phyloP scores from a whole-genome alignment of 495 filamentous ascomycete species.

The Aspergillus ellipticus region DNA sequence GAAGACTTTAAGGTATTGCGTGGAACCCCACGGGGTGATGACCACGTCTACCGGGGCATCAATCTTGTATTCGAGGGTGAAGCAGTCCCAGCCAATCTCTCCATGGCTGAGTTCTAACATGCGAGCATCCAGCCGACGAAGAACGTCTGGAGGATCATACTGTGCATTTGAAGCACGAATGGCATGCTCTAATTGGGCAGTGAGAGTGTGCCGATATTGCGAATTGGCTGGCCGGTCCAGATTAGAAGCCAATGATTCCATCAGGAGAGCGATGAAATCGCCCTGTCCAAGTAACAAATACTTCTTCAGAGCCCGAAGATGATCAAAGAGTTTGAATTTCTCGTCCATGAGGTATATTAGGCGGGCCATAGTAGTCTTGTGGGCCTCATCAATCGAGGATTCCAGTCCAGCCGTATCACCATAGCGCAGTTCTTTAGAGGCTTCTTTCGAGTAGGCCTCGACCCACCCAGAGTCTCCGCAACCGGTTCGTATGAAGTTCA shows the following conservation, averaged over 20 bases:
- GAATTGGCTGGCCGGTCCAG: conserved; percentile 93
- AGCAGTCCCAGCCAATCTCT: conserved; percentile 99
- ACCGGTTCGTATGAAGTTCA: conserved; percentile 96
- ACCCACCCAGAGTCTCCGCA: conserved; percentile 96
- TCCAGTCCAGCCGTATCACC: conserved; percentile 91
- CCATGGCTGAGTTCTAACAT: conserved; percentile 95
- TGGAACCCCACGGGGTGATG: conserved; percentile 88
- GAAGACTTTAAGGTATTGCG: conserved; percentile 97
- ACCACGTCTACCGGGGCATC: conserved; percentile 97
- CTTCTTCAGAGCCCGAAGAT: conserved; percentile 87
- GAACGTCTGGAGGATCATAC: conserved; percentile 88
- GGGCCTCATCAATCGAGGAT: conserved; percentile 91
- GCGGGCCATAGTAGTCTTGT: conserved; percentile 94
- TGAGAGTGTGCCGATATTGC: conserved; percentile 92
- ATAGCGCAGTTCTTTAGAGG: conserved; percentile 88
- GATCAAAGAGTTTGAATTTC: conserved; percentile 91
- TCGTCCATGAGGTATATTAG: conserved; percentile 90
- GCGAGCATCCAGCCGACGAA: conserved; percentile 87
- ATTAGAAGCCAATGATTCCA: conserved; percentile 91
- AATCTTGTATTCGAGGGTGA: conserved; percentile 98
- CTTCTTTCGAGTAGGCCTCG: conserved; percentile 88
- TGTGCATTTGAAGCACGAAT: conserved; percentile 97
- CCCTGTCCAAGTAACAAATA: conserved; percentile 94
- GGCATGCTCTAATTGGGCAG: conserved; percentile 94
- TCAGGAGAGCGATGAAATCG: conserved; percentile 95